A percentile compares a stretch with the other conserved stretches of the same genome.
Evolutionary conservation across 768 basidiomycete species (phyloP).

Genomic region (Coprinopsis cinerea): DNA sequence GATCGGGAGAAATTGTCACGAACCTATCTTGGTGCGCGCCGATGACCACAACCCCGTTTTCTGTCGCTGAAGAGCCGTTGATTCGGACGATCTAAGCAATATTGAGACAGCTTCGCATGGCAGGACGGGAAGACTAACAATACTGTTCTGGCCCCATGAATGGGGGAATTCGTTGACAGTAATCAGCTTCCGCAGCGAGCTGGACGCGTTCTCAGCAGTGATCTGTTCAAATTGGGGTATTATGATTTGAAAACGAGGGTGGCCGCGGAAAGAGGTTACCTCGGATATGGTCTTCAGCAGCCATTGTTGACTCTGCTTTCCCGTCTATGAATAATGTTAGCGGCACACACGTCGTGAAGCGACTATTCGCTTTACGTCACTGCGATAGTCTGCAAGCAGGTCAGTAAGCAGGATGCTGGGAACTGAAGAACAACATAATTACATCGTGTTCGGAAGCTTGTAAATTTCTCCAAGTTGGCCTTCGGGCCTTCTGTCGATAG

Average conservation of each 20-base stretch:
- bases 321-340: constrained; percentile 42
- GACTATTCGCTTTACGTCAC: constrained; percentile 46
- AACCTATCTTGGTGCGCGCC: constrained; percentile 84
- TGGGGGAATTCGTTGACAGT: constrained; percentile 69
- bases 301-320: constrained; percentile 75
- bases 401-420: constrained; percentile 5
- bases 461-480: constrained; percentile 59
- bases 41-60: constrained; percentile 63
- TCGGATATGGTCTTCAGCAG: constrained; percentile 59
- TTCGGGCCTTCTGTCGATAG: constrained; percentile 62
- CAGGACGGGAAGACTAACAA: constrained; percentile 39
- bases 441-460: constrained; percentile 73
- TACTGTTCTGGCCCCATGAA: constrained; percentile 80
- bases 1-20: constrained; percentile 6
- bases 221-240: constrained; percentile 36
- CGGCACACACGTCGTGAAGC: constrained; percentile 15
- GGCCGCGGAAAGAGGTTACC: constrained; percentile 30
- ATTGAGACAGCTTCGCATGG: constrained; percentile 5
- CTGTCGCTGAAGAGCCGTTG: constrained; percentile 57
- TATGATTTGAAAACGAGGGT: constrained; percentile 7
- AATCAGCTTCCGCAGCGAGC: constrained; percentile 51
- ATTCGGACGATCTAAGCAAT: constrained; percentile 62
- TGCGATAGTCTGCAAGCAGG: constrained; percentile 36
- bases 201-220: constrained; percentile 54
- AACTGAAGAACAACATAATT: constrained; percentile 20